Base-by-base conservation (phyloP, 2,329 filamentous ascomycete genomes). In the Ophiostoma sp. region DNA sequence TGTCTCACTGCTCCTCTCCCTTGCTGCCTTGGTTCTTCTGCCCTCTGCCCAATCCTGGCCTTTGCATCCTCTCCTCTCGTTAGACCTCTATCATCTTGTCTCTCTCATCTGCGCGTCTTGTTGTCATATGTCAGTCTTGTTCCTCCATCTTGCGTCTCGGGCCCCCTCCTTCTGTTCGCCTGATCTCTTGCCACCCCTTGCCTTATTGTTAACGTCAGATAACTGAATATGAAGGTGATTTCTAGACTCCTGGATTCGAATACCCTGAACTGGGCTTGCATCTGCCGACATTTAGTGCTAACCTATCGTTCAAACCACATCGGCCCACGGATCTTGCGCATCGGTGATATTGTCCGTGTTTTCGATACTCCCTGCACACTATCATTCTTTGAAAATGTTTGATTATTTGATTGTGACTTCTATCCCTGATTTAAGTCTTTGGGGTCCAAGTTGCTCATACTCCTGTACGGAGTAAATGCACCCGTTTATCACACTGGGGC, bases 341-440 rank as follows among this genome's bases (percentile, higher is more conserved):
- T 57, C 52, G 52, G 52, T 57, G 52, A 57, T 27, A 57, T 57
- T 57, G 52, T 57, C 52, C 52, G 52, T 31, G 23, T 57, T n/a
- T 57, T 27, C 13, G 23, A 27, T 13, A 27, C n/a, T 27, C 1
- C 15, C 52, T n/a, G 52, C 10, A 8, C 11, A 8, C 23, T 57
- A 57, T 27, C 27, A 10, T 11, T 57, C 52, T 57, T 57, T 27
- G 4, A 27, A 13, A 2, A 27, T 57, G 23, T 27, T 27, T 7
- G 44, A 7, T 6, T 6, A 5, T 48, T n/a, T 48, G 44, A 17
- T 20, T 48, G 15, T 48, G 17, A 48, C 44, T 48, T 13, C 8
- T 54, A 11, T 27, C 11, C 23, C 0, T 57, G 15, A 20, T 48
- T 20, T 48, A 4, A 48, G 36, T 39, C 8, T 7, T 48, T 48